phyloP scores from a whole-genome alignment of 331 rosid species.

The Ulmus americana region DNA sequence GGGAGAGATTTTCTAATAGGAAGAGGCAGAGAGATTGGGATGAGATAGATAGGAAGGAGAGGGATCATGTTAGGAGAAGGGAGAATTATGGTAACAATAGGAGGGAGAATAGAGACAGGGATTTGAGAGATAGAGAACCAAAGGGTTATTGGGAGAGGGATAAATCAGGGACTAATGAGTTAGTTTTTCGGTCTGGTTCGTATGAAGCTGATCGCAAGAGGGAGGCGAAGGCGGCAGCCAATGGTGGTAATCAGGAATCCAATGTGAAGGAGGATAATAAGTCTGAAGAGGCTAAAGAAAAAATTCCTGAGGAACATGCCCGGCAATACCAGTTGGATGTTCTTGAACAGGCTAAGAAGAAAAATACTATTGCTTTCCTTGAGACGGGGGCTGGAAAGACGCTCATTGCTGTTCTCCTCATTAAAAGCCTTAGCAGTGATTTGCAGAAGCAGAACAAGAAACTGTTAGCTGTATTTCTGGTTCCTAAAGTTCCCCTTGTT shows the following conservation, averaged over 20 bases:
- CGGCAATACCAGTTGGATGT: conserved; percentile 94
- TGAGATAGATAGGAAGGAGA: conserved; percentile 59
- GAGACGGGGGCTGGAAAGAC: conserved; percentile 99
- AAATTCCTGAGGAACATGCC: conserved; percentile 68
- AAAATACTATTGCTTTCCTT: conserved; percentile 87
- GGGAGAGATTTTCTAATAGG: conserved; percentile 36
- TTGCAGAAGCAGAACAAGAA: conserved; percentile 60
- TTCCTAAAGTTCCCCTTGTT: conserved; percentile 98
- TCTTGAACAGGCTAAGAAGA: conserved; percentile 88
- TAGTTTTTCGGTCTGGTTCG: conserved; percentile 61
- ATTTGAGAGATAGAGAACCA: conserved; percentile 55
- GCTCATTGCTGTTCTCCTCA: conserved; percentile 89
- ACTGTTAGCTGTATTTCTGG: conserved; percentile 81
- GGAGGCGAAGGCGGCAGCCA: conserved; percentile 37
- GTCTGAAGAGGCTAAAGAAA: conserved; percentile 49
- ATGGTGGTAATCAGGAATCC: conserved; percentile 36
- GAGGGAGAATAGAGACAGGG: conserved; percentile 62
- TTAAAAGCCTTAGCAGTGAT: conserved; percentile 55
- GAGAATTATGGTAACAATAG: conserved; percentile 43
- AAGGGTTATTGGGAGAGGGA: conserved; percentile 98
- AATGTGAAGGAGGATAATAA: conserved; percentile 44
- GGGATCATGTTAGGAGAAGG: conserved; percentile 51
- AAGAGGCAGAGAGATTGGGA: conserved; percentile 72
- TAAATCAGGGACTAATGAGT: conserved; percentile 49
- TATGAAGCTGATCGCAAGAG: conserved; percentile 60